Conservation (phyloP, 176 grass and related monocot genomes). For the Cenchrus americanus region DNA sequence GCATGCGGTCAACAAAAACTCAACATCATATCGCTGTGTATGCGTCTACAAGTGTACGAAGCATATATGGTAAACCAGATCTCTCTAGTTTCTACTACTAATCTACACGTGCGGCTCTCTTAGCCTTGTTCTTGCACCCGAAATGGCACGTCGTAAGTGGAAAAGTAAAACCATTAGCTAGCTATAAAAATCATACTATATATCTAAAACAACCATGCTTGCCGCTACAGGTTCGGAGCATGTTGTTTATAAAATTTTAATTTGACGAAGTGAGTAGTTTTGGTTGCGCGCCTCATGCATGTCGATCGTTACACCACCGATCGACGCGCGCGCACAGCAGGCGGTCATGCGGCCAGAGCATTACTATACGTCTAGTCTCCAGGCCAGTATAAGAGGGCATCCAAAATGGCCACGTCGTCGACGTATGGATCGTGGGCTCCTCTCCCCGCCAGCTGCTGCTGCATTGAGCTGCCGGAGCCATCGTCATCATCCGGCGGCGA, state of each 20-base stretch:
- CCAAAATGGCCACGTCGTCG: slow-evolving; percentile 35
- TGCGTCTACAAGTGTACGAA: not conserved
- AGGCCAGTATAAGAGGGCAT: slow-evolving; percentile 47
- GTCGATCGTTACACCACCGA: not conserved
- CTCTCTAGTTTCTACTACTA: not conserved
- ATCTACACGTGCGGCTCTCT: not conserved
- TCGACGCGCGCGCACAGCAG: too few relatives aligned
- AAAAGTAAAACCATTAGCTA: not conserved
- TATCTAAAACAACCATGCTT: not conserved
- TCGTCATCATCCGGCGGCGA: slow-evolving; percentile 53
- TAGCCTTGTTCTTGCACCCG: not conserved
- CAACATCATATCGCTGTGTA: too few relatives aligned
- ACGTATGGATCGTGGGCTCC: not conserved
- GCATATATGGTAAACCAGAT: not conserved
- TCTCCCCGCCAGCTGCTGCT: not conserved
- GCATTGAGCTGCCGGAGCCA: slow-evolving; percentile 26
- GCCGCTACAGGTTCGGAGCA: not conserved
- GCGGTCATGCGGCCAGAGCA: not conserved
- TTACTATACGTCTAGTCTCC: not conserved
- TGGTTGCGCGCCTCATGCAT: not conserved
- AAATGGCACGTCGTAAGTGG: not conserved
- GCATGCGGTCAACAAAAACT: not conserved
- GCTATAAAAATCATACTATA: not conserved
- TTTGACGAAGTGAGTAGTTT: not conserved
- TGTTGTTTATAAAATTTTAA: not conserved